Base-by-base conservation (phyloP, 306 rosid genomes). In the Neltuma alba region DNA sequence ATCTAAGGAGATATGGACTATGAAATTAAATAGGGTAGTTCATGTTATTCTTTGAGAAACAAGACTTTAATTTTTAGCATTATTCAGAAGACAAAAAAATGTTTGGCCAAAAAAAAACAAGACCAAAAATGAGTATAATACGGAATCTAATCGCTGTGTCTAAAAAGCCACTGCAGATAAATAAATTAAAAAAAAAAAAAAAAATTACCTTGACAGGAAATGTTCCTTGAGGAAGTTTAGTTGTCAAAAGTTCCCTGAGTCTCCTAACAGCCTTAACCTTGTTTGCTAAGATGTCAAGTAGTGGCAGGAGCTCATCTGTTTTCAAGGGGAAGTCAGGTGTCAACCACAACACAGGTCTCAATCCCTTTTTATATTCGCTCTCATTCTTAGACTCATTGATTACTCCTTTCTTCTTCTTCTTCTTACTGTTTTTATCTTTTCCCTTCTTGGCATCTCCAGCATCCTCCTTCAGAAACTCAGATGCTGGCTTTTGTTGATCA, bases 281-380 rank as follows among this genome's bases (percentile, higher is more conserved):
- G 79, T 93, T 91, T 42, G 98, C 98, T 82, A 96, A 88, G 86
- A 96, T 93, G 89, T 96, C 99, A 73, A 96, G 96, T 77, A 96
- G 80, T 45, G 99, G 99, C 58, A 96, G 92, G 74, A 96, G 97
- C 83, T 96, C 99, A 20, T 96, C 98, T n/a, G 99, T 91, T 89
- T 91, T 91, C 81, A 96, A 82, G 41, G 99, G 97, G 82, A 93
- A 96, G 86, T 96, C 99, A 0, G 94, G 97, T 36, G 99, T 96
- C 88, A 96, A 81, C 99, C 99, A 96, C 88, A 96, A 87, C 31
- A 93, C 97, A 74, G 99, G 99, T 89, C 98, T 90, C 88, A 96
- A 80, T 76, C 99, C 99, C 79, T 96, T 96, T 87, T 96, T 96
- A 84, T 96, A 96, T 75, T 96, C 99, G 2, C 98, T 93, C 86